Evolutionary conservation across 805 yeast genomes (phyloP).

Genomic region (Saturnispora halmiae): DNA sequence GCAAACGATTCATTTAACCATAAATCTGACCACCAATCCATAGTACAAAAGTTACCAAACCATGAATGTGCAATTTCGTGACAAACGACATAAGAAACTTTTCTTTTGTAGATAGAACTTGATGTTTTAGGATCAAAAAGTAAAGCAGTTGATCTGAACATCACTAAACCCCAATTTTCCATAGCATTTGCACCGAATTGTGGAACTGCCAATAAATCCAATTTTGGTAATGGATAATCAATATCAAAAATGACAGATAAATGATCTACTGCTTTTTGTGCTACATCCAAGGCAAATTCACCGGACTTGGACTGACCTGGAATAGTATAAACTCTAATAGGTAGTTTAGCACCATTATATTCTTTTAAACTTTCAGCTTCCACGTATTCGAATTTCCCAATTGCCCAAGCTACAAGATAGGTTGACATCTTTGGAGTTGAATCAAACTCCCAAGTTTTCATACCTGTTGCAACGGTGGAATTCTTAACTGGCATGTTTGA

Average conservation of each 20-base stretch:
- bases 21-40: conserved; percentile 91
- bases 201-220: conserved; percentile 73
- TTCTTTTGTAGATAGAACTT: conserved; percentile 47
- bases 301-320: conserved; percentile 42
- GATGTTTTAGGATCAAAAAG: conserved; percentile 40
- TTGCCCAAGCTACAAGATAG: conserved; percentile 50
- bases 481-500: conserved; percentile 39
- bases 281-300: conserved; percentile 36
- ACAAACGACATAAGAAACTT: conserved; percentile 73
- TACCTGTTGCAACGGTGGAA: no score
- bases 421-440: conserved; percentile 49
- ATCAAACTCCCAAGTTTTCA: conserved; percentile 28
- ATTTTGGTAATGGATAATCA: conserved; percentile 69
- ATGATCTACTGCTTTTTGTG: conserved; percentile 43
- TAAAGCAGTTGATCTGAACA: conserved; percentile 52
- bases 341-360: conserved; percentile 35
- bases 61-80: conserved; percentile 89
- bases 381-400: conserved; percentile 47
- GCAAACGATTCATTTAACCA: conserved; percentile 92
- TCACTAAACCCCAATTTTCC: conserved; percentile 86
- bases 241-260: conserved; percentile 40
- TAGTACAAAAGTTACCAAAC: conserved; percentile 84
- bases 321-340: conserved; percentile 46
- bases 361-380: conserved; percentile 35
- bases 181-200: conserved; percentile 78